Evolutionary conservation across 192 early-diverging fungal genomes (phyloP).

Genomic region (Piromyces sp.): DNA sequence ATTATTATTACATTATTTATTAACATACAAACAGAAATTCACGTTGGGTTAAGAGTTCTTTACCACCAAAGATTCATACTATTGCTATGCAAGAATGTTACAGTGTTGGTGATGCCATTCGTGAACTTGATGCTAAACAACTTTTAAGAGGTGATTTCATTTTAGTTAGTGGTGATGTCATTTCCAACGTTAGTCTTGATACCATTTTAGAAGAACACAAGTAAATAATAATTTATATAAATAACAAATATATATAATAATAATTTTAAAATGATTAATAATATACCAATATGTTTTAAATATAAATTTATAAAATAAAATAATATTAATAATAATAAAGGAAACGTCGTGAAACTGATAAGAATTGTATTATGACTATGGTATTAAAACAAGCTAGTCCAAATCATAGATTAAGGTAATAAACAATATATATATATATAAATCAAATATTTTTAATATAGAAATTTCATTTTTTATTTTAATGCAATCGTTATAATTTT

Average conservation of each 20-base stretch:
- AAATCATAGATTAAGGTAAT: not conserved
- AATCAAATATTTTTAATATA: no score
- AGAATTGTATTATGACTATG: not conserved
- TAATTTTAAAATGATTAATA: not conserved
- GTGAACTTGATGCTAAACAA: slow-evolving; percentile 68
- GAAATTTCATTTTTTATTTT: no score
- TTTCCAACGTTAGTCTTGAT: slow-evolving; percentile 74
- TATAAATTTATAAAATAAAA: not conserved
- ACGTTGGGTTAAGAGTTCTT: slow-evolving; percentile 49
- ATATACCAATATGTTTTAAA: no score
- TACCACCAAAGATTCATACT: slow-evolving; percentile 44
- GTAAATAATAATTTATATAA: slow-evolving; percentile 1
- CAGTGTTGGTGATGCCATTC: slow-evolving; percentile 80
- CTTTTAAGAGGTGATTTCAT: slow-evolving; percentile 79
- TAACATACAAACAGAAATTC: slow-evolving; percentile 37
- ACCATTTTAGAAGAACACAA: slow-evolving; percentile 60
- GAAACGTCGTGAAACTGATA: not conserved
- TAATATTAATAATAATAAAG: not conserved
- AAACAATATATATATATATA: no score
- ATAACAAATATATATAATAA: not conserved
- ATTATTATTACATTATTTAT: not conserved
- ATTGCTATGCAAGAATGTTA: slow-evolving; percentile 52
- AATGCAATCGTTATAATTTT: no score
- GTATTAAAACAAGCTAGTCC: not conserved
- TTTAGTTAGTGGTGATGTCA: slow-evolving; percentile 70